These are phyloP conservation scores for Fusarium miscanthi DNA, from an alignment of 2,329 filamentous ascomycete species.

Conservation along the genomic window DNA sequence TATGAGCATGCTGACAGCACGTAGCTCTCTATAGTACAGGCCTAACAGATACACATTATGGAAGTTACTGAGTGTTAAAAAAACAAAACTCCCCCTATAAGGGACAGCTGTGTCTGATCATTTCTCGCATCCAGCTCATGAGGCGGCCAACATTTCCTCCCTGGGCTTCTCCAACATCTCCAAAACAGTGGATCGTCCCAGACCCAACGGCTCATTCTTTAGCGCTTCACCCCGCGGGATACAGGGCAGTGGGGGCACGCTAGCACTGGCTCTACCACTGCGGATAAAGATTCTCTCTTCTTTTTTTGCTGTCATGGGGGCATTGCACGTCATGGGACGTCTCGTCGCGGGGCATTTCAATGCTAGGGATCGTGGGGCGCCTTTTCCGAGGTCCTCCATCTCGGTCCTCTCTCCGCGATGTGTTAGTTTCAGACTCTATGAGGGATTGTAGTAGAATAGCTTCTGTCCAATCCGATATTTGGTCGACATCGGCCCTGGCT, in stretches of 20 bases:
- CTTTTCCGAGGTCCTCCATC: conserved; percentile 26
- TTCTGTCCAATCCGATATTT: conserved; percentile 13
- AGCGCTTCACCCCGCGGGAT: conserved; percentile 31
- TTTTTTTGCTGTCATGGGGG: conserved; percentile 31
- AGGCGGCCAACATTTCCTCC: conserved; percentile 19
- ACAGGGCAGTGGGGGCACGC: conserved; percentile 26
- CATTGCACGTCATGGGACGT: conserved; percentile 30
- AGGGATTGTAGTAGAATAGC: neutral
- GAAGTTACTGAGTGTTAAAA: fast-evolving
- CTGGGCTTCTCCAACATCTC: conserved; percentile 32
- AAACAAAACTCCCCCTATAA: too few species aligned
- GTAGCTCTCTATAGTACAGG: neutral
- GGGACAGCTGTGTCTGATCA: neutral
- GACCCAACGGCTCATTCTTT: conserved; percentile 7
- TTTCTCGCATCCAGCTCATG: neutral
- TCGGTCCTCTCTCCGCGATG: conserved; percentile 38
- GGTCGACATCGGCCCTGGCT: conserved; percentile 17
- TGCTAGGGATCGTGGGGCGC: conserved; percentile 17
- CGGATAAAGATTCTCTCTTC: conserved; percentile 1
- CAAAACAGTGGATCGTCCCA: conserved; percentile 16
- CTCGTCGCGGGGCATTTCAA: conserved; percentile 14
- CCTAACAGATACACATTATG: fast-evolving
- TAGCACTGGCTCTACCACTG: neutral
- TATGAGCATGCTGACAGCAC: neutral
- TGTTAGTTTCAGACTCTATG: neutral